These are phyloP conservation scores for Sporisorium graminicola DNA, from an alignment of 1,284 basidiomycete genomes.

Conservation along the genomic window DNA sequence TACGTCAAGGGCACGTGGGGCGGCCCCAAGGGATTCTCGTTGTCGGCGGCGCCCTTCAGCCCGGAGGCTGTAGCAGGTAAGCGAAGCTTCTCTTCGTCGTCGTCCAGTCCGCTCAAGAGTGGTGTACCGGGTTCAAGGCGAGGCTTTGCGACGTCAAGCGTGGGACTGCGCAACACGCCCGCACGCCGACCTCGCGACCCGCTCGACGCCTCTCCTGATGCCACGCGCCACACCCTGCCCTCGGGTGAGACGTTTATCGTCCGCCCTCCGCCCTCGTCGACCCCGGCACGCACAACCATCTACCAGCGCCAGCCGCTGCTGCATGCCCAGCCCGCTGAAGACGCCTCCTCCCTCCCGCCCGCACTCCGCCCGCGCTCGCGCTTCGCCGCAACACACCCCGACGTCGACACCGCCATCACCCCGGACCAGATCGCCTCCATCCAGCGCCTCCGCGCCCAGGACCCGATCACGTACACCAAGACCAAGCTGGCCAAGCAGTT, in stretches of 20 bases:
- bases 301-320: slow-evolving; percentile 50
- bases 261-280: slow-evolving; percentile 57
- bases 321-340: slow-evolving; percentile 19
- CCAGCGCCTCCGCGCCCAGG: slow-evolving; percentile 54
- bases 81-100: slow-evolving; percentile 32
- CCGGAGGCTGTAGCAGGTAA: slow-evolving; percentile 37
- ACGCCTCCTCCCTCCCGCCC: slow-evolving; percentile 38
- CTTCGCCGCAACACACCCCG: not conserved
- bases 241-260: slow-evolving; percentile 65
- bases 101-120: not conserved
- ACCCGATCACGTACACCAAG: slow-evolving; percentile 57
- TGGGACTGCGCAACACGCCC: slow-evolving; percentile 56
- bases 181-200: slow-evolving; percentile 65
- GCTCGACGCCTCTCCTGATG: slow-evolving; percentile 51
- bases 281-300: slow-evolving; percentile 37
- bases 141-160: slow-evolving; percentile 47
- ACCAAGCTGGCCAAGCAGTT: slow-evolving; percentile 56
- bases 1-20: slow-evolving; percentile 77
- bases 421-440: slow-evolving; percentile 58
- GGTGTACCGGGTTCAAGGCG: slow-evolving; percentile 28
- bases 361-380: slow-evolving; percentile 36
- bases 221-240: slow-evolving; percentile 52
- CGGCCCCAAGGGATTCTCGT: slow-evolving; percentile 61
- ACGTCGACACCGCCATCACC: slow-evolving; percentile 25
- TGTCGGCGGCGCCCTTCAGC: slow-evolving; percentile 27